Percentiles rank a stretch among this genome's conserved stretches.
Evolutionary conservation across 768 basidiomycete species (phyloP).

Genomic region (Dioszegia crocea): DNA sequence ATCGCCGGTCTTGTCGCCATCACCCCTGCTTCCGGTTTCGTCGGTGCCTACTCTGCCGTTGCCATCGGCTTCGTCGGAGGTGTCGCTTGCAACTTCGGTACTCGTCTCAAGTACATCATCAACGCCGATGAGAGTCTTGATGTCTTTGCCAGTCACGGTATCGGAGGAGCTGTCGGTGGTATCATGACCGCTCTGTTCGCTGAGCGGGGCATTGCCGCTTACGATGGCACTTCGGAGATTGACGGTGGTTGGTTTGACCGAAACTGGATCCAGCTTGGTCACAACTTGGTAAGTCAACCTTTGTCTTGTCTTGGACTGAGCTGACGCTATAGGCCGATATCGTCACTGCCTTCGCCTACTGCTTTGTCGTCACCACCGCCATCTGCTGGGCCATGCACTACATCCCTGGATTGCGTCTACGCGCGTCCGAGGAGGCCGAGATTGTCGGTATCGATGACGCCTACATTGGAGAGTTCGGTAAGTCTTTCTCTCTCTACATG

Average conservation of each 20-base stretch:
- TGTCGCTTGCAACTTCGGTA: conserved; percentile 73
- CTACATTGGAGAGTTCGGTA: conserved; percentile 68
- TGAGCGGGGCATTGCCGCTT: conserved; percentile 59
- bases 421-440: conserved; percentile 48
- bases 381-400: conserved; percentile 50
- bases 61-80: conserved; percentile 71
- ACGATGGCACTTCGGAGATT: conserved; percentile 63
- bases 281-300: conserved; percentile 55
- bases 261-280: conserved; percentile 64
- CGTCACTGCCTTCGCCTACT: conserved; percentile 32
- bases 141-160: conserved; percentile 84
- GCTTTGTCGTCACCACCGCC: conserved; percentile 46
- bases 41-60: conserved; percentile 61
- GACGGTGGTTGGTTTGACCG: conserved; percentile 62
- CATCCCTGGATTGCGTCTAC: conserved; percentile 49
- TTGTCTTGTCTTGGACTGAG: not conserved
- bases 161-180: conserved; percentile 62
- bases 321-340: conserved; percentile 10
- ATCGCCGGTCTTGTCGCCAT: conserved; percentile 82
- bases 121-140: conserved; percentile 84
- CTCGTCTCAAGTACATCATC: conserved; percentile 64
- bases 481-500: not conserved
- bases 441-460: conserved; percentile 53
- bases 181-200: conserved; percentile 73
- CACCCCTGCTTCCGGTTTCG: conserved; percentile 78